Conservation (phyloP, 163 green algal genomes). For the Chlamydomonas reinhardtii region DNA sequence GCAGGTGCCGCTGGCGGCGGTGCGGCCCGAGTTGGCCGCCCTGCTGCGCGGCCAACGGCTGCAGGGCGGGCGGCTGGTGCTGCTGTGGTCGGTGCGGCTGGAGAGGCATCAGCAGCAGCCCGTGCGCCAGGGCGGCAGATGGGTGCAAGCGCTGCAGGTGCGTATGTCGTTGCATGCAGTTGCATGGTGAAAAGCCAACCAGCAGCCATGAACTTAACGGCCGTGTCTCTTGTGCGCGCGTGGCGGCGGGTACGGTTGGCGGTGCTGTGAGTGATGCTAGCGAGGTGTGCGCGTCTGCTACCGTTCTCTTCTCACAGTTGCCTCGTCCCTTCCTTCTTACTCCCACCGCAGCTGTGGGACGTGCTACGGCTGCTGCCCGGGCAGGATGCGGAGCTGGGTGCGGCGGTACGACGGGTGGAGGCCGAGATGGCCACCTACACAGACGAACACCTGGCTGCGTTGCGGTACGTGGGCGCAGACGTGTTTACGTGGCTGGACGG, state of each 20-base stretch:
- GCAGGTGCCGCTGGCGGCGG: no score
- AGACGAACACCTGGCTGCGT: background rate
- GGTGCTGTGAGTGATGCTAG: no score
- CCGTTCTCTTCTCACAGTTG: no score
- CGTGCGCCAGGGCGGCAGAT: background rate
- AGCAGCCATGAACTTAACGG: no score
- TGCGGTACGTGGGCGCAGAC: background rate
- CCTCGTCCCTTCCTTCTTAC: no score
- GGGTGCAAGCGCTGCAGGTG: conserved; percentile 34
- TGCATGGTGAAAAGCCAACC: no score
- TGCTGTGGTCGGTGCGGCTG: conserved; percentile 27
- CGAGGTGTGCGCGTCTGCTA: no score
- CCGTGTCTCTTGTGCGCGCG: no score
- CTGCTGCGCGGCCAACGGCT: background rate
- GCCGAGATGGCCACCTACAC: background rate
- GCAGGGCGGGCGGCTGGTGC: background rate
- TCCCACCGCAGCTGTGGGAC: conserved; percentile 5
- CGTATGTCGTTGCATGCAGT: background rate
- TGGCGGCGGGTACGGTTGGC: no score
- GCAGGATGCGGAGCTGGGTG: background rate
- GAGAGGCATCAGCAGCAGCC: background rate
- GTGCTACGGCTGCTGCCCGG: background rate
- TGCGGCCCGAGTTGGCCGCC: background rate
- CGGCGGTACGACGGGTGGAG: background rate
- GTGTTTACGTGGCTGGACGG: no score